Evolutionary conservation across 768 basidiomycete species (phyloP).

Genomic region (Amanita inopinata): DNA sequence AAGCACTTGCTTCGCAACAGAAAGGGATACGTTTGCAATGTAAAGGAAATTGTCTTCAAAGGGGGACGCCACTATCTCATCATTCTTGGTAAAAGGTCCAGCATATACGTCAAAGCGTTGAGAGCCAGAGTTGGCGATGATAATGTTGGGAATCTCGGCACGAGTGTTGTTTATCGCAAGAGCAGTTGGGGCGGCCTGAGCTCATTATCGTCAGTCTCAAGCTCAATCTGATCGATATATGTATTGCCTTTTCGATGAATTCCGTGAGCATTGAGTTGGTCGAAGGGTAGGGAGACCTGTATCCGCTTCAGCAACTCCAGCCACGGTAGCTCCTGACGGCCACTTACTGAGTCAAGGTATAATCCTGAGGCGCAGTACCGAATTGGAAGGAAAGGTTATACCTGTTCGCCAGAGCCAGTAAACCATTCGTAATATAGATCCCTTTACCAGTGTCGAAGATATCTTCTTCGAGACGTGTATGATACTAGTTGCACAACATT

Average conservation of each 20-base stretch:
- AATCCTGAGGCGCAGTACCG: slow-evolving; percentile 72
- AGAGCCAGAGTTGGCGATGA: slow-evolving; percentile 55
- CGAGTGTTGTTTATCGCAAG: slow-evolving; percentile 58
- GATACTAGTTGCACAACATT: slow-evolving; percentile 36
- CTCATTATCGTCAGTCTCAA: background rate
- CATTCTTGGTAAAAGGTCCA: slow-evolving; percentile 72
- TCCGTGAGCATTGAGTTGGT: slow-evolving; percentile 50
- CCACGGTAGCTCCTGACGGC: background rate
- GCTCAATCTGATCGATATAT: background rate
- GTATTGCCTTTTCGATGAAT: slow-evolving; percentile 36
- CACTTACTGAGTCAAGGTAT: slow-evolving; percentile 50
- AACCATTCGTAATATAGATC: slow-evolving; percentile 39
- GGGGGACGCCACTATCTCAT: slow-evolving; percentile 68
- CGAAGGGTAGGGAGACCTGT: slow-evolving; percentile 53
- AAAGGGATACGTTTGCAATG: slow-evolving; percentile 42
- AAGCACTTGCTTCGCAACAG: slow-evolving; percentile 44
- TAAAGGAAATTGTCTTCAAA: slow-evolving; percentile 58
- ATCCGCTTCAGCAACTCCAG: slow-evolving; percentile 6
- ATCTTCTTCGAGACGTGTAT: slow-evolving; percentile 39
- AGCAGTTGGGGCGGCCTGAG: slow-evolving; percentile 42
- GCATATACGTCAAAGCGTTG: slow-evolving; percentile 58
- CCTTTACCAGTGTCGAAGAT: slow-evolving; percentile 59
- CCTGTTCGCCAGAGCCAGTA: slow-evolving; percentile 38
- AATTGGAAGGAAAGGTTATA: slow-evolving; percentile 59
- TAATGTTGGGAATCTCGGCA: slow-evolving; percentile 46